Percentiles rank a stretch among this genome's conserved stretches.
Evolutionary conservation across 495 filamentous ascomycete genomes (phyloP).

Genomic region (Aspergillus avenaceus): DNA sequence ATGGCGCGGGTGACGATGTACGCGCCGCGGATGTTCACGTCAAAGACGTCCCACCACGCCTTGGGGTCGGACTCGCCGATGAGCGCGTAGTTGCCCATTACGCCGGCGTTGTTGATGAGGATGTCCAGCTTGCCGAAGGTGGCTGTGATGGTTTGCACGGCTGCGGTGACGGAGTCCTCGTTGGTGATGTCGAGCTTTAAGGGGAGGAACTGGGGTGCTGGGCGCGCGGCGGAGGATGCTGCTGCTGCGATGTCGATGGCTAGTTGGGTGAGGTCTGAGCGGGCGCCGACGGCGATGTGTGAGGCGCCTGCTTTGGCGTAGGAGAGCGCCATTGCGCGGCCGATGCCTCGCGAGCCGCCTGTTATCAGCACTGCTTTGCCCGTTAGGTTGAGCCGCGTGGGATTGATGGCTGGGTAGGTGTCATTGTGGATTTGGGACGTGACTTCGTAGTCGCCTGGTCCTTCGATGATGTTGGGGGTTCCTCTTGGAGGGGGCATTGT

Average conservation of each 20-base stretch:
- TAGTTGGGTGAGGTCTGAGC: conserved; percentile 31
- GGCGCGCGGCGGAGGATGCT: conserved; percentile 18
- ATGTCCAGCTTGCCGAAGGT: conserved; percentile 44
- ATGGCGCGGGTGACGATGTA: conserved; percentile 39
- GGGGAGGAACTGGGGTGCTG: conserved; percentile 29
- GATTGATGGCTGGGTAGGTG: conserved; percentile 27
- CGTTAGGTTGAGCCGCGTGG: conserved; percentile 36
- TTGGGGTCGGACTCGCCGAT: conserved; percentile 25
- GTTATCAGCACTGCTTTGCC: conserved; percentile 47
- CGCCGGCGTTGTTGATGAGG: conserved; percentile 43
- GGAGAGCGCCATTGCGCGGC: conserved; percentile 45
- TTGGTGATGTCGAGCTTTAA: conserved; percentile 40
- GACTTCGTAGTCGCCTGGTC: no score
- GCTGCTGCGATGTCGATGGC: conserved; percentile 35
- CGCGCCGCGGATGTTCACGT: conserved; percentile 40
- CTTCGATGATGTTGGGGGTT: no score
- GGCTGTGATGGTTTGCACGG: conserved; percentile 33
- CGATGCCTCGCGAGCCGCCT: conserved; percentile 47
- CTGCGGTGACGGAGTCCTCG: conserved; percentile 29
- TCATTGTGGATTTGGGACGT: no score
- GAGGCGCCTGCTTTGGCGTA: conserved; percentile 40
- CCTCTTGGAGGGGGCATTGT: no score
- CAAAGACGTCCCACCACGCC: conserved; percentile 39
- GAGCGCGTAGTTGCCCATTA: neutral
- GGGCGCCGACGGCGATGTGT: conserved; percentile 38